Evolutionary conservation across 2,329 filamentous ascomycete species (phyloP).

Genomic region (Pseudopithomyces chartarum): DNA sequence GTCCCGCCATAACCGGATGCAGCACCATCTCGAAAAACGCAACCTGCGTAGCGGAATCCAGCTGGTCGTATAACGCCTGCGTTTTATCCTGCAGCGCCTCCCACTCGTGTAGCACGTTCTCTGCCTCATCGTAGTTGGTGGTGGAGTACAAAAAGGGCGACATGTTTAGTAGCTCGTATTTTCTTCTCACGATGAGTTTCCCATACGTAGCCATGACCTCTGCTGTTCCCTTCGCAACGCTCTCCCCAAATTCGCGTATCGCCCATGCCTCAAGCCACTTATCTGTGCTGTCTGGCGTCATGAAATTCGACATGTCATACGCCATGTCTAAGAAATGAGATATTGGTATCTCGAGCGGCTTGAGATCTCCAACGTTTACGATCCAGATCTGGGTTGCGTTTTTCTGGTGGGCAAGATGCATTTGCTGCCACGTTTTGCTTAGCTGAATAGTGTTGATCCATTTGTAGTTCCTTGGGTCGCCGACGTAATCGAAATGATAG

Average conservation of each 20-base stretch:
- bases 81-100: conserved; percentile 55
- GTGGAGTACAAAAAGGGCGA: conserved; percentile 57
- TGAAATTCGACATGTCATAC: conserved; percentile 63
- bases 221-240: conserved; percentile 52
- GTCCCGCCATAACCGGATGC: conserved; percentile 61
- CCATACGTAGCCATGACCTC: conserved; percentile 60
- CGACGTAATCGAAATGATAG: conserved; percentile 66
- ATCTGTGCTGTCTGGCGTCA: conserved; percentile 43
- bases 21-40: conserved; percentile 66
- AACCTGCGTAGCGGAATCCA: conserved; percentile 55
- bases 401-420: conserved; percentile 63
- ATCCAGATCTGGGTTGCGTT: conserved; percentile 66
- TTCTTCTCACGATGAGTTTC: conserved; percentile 58
- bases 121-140: conserved; percentile 65
- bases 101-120: conserved; percentile 61
- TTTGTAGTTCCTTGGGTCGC: conserved; percentile 60
- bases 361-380: conserved; percentile 68
- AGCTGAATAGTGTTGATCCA: conserved; percentile 67
- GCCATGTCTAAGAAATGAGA: conserved; percentile 69
- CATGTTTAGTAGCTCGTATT: conserved; percentile 63
- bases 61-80: conserved; percentile 57
- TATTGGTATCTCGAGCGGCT: conserved; percentile 60
- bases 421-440: conserved; percentile 66
- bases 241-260: conserved; percentile 59
- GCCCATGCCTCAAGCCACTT: conserved; percentile 64